These are phyloP conservation scores for Fraxinus xanthoxyloides DNA, from an alignment of 305 asterid genomes.

Conservation along the genomic window DNA sequence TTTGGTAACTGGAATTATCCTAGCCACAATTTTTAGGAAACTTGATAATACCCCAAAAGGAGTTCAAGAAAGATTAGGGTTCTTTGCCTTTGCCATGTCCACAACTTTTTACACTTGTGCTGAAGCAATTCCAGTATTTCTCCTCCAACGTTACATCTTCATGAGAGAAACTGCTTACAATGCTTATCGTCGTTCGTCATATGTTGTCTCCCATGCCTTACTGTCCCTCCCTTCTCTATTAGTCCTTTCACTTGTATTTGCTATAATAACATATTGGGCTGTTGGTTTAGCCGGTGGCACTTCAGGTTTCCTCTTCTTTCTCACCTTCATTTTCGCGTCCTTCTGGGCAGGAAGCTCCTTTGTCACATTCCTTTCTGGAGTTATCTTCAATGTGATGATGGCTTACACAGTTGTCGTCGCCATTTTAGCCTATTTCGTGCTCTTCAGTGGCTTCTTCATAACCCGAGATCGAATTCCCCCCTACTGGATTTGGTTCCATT, in stretches of 20 bases:
- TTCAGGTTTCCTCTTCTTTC: constrained; percentile 41
- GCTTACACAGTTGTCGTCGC: constrained; percentile 55
- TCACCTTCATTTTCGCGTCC: constrained; percentile 45
- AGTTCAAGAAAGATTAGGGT: constrained; percentile 68
- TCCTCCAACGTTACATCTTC: constrained; percentile 60
- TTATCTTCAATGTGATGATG: constrained; percentile 47
- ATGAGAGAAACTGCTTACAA: constrained; percentile 64
- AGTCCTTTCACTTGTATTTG: constrained; percentile 38
- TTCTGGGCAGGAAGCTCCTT: constrained; percentile 72
- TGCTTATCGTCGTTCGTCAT: constrained; percentile 57
- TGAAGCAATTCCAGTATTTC: constrained; percentile 56
- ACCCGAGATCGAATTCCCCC: constrained; percentile 45
- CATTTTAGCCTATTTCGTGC: constrained; percentile 46
- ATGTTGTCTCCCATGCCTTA: constrained; percentile 47
- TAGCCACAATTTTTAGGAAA: constrained; percentile 63
- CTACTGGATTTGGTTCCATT: constrained; percentile 72
- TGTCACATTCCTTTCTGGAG: constrained; percentile 55
- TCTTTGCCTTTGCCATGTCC: constrained; percentile 66
- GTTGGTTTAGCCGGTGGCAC: constrained; percentile 55
- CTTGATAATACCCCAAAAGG: constrained; percentile 71
- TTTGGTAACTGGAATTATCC: constrained; percentile 55
- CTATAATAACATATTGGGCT: constrained; percentile 48
- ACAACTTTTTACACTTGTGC: constrained; percentile 64
- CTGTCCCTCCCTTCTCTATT: constrained; percentile 44
- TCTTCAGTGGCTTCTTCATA: constrained; percentile 56